A percentile compares a stretch with the other conserved stretches of the same genome.
phyloP scores from a whole-genome alignment of 108 stramenopile genomes.

The Pseudonitzschia delicatissima region DNA sequence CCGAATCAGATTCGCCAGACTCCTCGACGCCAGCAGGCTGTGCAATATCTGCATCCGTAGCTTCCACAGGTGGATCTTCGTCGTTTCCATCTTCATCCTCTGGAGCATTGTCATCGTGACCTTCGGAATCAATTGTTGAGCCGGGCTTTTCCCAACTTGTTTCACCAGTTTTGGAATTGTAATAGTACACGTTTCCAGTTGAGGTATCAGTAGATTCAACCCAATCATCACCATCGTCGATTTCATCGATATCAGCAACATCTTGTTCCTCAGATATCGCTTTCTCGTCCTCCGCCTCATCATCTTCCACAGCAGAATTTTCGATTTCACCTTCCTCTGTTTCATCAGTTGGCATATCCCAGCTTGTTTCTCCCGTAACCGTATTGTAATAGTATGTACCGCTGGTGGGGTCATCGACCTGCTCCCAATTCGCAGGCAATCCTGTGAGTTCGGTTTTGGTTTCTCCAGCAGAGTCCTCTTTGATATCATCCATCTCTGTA shows the following conservation, averaged over 20 bases:
- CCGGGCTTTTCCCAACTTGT: slow-evolving; percentile 50
- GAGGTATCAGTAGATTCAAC: slow-evolving; percentile 42
- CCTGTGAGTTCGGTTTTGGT: no score
- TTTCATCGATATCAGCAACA: background rate
- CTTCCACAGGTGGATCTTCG: background rate
- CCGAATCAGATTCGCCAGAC: background rate
- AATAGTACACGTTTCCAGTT: slow-evolving; percentile 54
- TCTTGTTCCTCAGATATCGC: no score
- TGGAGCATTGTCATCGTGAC: background rate
- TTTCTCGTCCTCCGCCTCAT: background rate
- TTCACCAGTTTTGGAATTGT: slow-evolving; percentile 37
- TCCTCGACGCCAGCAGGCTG: no score
- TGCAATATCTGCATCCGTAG: background rate
- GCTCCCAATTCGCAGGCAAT: slow-evolving; percentile 43
- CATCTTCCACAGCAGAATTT: no score
- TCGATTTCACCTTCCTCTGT: no score
- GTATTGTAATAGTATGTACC: slow-evolving; percentile 51
- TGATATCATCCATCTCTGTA: no score
- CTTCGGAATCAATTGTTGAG: background rate
- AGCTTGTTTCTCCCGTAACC: slow-evolving; percentile 26
- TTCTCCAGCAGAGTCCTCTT: no score
- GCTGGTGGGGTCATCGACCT: slow-evolving; percentile 33
- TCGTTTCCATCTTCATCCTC: background rate
- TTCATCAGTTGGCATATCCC: slow-evolving; percentile 22
- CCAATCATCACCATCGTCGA: slow-evolving; percentile 41